Evolutionary conservation across 345 rosid genomes (phyloP), one percentile per base, ranked within the genome.

Genomic region (Punica granatum): DNA sequence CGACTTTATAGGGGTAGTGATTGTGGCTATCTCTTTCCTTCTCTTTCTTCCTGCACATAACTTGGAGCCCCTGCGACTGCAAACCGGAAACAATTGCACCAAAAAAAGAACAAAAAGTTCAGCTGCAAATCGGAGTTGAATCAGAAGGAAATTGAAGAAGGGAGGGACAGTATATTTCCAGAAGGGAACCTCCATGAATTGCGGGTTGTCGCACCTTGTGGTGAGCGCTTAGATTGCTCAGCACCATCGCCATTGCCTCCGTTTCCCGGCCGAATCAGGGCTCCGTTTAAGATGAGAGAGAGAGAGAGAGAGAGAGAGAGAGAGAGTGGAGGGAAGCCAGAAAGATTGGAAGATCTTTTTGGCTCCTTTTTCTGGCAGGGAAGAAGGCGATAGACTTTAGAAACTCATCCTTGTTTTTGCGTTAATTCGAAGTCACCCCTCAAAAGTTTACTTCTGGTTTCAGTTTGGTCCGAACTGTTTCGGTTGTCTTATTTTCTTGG

Each of bases 11-110:
- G 35, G 96, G 90, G 73, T 79, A 63, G 66, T 69, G 75, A 58
- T 74, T 81, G 68, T 70, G 75, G 58, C 72, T 81, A 59, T 87
- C 87, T 74, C 88, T 83, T 41, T 82, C 92, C 60, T 75, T 73
- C 35, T 89, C 97, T 65, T 81, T 89, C 86, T 84, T 90, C 75
- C 91, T 85, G 81, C 97, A 89, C 19, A 63, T 67, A 59, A 89
- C 68, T 60, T 72, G 60, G 62, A 82, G 37, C 33, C 66, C 70
- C 67, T 73, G 74, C 18, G 74, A 65, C 85, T 80, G 84, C 75
- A 39, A 58, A 25, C 5, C 42, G 10, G 9, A 11, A 34, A 18
- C 30, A 28, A 25, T 3, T 36, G 12, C 43, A 43, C n/a, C n/a
- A n/a, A n/a, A n/a, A n/a, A 46, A 39, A 42, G 39, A 28, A 11